These are phyloP conservation scores for Geosmithia morbida DNA, from an alignment of 2,329 filamentous ascomycete species.

Conservation along the genomic window DNA sequence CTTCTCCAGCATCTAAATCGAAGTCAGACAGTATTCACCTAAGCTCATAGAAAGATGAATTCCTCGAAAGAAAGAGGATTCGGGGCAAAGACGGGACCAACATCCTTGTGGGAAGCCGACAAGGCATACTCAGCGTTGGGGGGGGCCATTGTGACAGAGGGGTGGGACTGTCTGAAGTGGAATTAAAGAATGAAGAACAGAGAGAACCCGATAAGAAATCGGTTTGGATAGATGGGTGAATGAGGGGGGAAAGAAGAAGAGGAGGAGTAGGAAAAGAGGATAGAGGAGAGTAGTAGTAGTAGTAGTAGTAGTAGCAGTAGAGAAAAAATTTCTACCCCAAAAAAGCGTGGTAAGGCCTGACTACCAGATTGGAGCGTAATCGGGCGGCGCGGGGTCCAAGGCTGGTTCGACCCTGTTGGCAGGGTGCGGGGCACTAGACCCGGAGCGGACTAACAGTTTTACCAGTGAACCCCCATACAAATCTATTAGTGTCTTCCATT, in stretches of 20 bases:
- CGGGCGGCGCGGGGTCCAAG: not conserved
- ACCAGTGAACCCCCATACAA: no score
- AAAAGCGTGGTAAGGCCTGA: not conserved
- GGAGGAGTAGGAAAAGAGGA: not conserved
- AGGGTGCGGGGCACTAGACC: not conserved
- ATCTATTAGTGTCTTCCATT: not conserved
- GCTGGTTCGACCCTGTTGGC: not conserved
- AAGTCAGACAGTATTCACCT: not conserved
- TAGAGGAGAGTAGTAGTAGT: no score
- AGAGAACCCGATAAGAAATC: no score
- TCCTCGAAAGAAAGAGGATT: not conserved
- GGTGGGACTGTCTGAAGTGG: not conserved
- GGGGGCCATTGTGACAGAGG: slow-evolving; percentile 21
- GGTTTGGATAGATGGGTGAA: not conserved
- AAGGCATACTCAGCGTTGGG: slow-evolving; percentile 34
- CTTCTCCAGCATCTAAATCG: slow-evolving; percentile 77
- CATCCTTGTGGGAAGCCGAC: slow-evolving; percentile 39
- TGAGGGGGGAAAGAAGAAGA: not conserved
- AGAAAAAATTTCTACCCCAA: not conserved
- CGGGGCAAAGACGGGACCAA: slow-evolving; percentile 13
- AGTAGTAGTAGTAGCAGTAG: no score
- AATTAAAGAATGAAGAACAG: not conserved
- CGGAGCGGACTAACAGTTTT: no score
- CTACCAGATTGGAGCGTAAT: not conserved
- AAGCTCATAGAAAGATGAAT: not conserved